Conservation (phyloP, 768 basidiomycete species). For the Boletus huronensis region DNA sequence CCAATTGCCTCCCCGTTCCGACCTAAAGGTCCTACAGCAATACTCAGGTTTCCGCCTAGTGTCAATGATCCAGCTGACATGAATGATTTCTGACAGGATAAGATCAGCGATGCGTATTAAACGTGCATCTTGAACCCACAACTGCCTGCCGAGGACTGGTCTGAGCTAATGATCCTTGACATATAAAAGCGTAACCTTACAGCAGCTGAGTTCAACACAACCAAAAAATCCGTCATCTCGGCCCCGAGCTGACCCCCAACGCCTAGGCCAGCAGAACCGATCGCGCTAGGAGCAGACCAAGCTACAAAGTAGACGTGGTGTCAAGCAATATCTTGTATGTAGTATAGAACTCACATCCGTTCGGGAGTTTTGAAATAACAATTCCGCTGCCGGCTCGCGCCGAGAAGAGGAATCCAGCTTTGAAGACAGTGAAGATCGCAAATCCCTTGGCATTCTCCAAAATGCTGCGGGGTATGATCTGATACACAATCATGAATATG, state of each 20-base stretch:
- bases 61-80: constrained; percentile 93
- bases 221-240: constrained; percentile 87
- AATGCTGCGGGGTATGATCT: constrained; percentile 56
- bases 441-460: constrained; percentile 67
- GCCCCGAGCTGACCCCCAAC: constrained; percentile 81
- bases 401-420: constrained; percentile 63
- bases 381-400: constrained; percentile 82
- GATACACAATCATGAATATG: background rate
- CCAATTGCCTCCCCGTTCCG: constrained; percentile 91
- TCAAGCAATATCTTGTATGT: background rate
- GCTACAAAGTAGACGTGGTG: constrained; percentile 55
- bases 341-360: constrained; percentile 63
- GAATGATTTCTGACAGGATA: constrained; percentile 62
- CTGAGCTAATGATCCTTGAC: constrained; percentile 4
- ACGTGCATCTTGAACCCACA: constrained; percentile 38
- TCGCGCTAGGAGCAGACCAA: constrained; percentile 94
- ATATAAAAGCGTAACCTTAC: constrained; percentile 39
- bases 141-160: constrained; percentile 46
- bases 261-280: constrained; percentile 89
- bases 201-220: constrained; percentile 81
- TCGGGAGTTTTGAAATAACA: constrained; percentile 78
- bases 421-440: constrained; percentile 88
- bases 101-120: background rate
- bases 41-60: constrained; percentile 85
- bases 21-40: constrained; percentile 88